A percentile compares a stretch with the other conserved stretches of the same genome.
These are phyloP conservation scores for Scutellaria baicalensis DNA, from an alignment of 257 asterid species.

Conservation along the genomic window DNA sequence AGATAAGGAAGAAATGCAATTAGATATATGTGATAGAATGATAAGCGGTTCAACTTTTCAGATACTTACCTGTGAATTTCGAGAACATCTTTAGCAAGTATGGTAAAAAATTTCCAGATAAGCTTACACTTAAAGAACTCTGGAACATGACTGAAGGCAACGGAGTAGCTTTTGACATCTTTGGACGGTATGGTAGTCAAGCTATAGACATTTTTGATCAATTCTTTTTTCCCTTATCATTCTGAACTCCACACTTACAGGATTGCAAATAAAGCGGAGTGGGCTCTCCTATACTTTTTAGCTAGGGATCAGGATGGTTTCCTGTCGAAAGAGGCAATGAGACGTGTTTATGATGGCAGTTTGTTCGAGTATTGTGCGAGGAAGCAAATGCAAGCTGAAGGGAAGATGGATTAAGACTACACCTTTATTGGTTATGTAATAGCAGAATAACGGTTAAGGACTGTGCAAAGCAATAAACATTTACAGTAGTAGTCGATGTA, in stretches of 20 bases:
- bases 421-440: not conserved
- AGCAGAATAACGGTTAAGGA: not conserved
- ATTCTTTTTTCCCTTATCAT: not conserved
- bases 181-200: constrained; percentile 36
- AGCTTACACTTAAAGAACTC: constrained; percentile 51
- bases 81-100: constrained; percentile 83
- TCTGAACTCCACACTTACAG: constrained; percentile 14
- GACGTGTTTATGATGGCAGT: constrained; percentile 75
- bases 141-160: constrained; percentile 77
- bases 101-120: constrained; percentile 49
- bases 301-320: constrained; percentile 71
- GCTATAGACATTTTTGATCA: not conserved
- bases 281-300: constrained; percentile 49
- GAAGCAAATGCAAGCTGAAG: constrained; percentile 30
- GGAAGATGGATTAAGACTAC: constrained; percentile 16
- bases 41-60: not conserved
- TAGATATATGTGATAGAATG: not conserved
- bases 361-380: constrained; percentile 72
- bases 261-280: constrained; percentile 54
- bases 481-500: not conserved
- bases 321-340: constrained; percentile 68
- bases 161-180: constrained; percentile 43
- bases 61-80: constrained; percentile 52
- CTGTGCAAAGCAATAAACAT: not conserved
- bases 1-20: too few species aligned